Base-by-base conservation (phyloP, 169 alveolate species). In the Plasmodium relictum region DNA sequence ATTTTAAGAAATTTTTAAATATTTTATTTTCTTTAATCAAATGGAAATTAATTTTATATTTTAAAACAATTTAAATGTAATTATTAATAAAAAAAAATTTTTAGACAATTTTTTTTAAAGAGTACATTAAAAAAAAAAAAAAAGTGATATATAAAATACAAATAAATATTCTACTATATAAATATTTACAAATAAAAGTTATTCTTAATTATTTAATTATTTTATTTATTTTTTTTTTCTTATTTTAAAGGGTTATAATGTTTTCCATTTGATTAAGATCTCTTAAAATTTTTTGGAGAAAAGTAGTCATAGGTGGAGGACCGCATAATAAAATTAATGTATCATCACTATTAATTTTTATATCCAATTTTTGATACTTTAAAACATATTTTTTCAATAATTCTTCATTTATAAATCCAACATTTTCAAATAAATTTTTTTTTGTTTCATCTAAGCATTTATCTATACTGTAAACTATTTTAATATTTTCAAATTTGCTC, bases 301-400 rank as follows among this genome's bases (percentile, higher is more conserved):
- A 59, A 26, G 74, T 62, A 4, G 87, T 72, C 92, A 86, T 86
- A 7, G 88, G 92, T 48, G 92, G 92, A 5, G 92, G 92, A 10
- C 92, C 92, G 14, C 92, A 86, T 54, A 70, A 20, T 56, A 86
- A 58, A 70, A 86, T 45, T 48, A 71, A 56, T 5, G 92, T 86
- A 20, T 86, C 87, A 10, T 42, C 48, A 10, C 18, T 86, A 2
- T 44, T 20, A 44, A 86, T 48, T 1, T 54, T 22, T 14, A 71
- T 7, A 41, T 45, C 41, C 22, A 86, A 50, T 41, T 59, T 86
- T 31, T 86, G 71, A 52, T 70, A 86, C 54, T 69, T 86, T 6
- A 71, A 65, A 59, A 86, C 61, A 54, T 86, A 86, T 54, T 65
- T 86, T 61, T 68, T 71, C 22, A 86, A 72, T 37, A 86, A 18